Base-by-base conservation (phyloP, 306 rosid species). In the Dalbergia cochinchinensis region DNA sequence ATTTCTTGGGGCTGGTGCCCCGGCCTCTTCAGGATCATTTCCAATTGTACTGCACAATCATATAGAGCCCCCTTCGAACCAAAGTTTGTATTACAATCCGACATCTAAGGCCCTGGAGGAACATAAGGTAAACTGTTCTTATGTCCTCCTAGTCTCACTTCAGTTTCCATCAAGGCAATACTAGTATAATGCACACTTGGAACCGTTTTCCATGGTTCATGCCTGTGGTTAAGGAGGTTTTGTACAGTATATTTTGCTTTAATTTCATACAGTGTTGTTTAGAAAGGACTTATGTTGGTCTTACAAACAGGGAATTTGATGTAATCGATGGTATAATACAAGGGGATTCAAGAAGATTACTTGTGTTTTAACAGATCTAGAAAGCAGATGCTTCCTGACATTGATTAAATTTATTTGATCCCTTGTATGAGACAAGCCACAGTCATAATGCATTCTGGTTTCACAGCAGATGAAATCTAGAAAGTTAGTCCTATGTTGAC, bases 61-160 rank as follows among this genome's bases (percentile, higher is more conserved):
- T 48, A 13, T 57, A 75, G 94, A 93, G 89, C 92, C 83, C 90
- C 96, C 97, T 93, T 93, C 97, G 84, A 88, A 65, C 96, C 94
- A 91, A 91, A 91, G 55, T 70, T 79, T 84, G 2, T 33, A 19
- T 76, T 80, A 72, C 58, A 85, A 78, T 34, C 51, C 62, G 63
- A 9, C 69, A 50, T 59, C 87, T 22, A 73, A 60, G 69, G 18
- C 58, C 15, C 59, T 50, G 4, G 87, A 85, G 78, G 83, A 84
- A 80, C 76, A 67, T 15, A 86, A 80, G 78, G 92, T 81, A 55
- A 70, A n/a, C 61, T 42, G 1, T 11, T 22, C 12, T 69, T 62
- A 60, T 60, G 39, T 48, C 33, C 35, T 60, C 26, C 14, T 10
- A 63, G 26, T 58, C 22, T 20, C 22, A 20, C 22, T 20, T 20